Conservation (phyloP, 257 asterid genomes). For the Phtheirospermum japonicum region DNA sequence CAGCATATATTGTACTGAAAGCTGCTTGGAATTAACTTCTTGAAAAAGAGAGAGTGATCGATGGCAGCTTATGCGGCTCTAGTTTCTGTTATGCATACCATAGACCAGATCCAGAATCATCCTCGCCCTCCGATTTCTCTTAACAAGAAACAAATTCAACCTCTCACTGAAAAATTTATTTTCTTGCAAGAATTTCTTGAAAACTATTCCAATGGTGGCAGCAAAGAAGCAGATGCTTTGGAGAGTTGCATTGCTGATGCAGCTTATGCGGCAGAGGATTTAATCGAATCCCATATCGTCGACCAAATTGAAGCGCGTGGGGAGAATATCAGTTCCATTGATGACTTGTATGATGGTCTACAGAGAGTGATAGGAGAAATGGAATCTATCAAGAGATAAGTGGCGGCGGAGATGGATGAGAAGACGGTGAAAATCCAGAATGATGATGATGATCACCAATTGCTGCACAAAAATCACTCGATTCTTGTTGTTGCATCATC, state of each 20-base stretch:
- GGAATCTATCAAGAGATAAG: background rate
- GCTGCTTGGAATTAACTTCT: too few species aligned
- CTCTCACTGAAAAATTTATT: background rate
- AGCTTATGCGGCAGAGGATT: conserved; percentile 27
- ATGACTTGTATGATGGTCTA: background rate
- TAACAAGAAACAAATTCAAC: background rate
- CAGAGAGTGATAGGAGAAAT: background rate
- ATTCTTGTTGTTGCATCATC: too few species aligned
- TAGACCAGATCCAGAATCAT: conserved; percentile 15
- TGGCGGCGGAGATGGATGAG: background rate
- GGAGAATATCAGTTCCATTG: background rate
- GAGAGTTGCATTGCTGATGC: conserved; percentile 12
- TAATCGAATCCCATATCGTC: background rate
- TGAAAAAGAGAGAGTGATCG: background rate
- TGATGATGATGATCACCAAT: background rate
- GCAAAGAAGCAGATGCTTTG: background rate
- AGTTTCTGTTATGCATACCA: conserved; percentile 1
- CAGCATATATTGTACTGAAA: too few species aligned
- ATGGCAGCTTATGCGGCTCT: conserved; percentile 23
- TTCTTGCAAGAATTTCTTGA: conserved; percentile 9
- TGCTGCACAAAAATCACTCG: too few species aligned
- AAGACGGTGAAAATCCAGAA: too few species aligned
- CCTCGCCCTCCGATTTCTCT: background rate
- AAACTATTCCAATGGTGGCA: background rate
- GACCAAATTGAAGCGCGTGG: background rate